Evolutionary conservation across 257 asterid species (phyloP).

Genomic region (Solanum rostratum): DNA sequence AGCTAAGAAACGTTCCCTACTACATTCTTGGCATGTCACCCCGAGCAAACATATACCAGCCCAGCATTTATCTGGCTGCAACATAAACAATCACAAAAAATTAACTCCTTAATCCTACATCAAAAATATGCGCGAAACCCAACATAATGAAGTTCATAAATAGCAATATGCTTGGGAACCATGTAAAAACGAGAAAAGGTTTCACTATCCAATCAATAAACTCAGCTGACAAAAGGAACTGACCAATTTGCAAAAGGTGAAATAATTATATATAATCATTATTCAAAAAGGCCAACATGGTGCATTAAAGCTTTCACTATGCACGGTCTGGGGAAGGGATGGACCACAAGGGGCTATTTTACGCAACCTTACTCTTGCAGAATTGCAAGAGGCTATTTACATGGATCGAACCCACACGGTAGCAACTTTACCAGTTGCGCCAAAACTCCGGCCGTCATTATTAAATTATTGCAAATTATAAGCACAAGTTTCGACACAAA

Average conservation of each 20-base stretch:
- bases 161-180: background rate
- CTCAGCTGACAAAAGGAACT: background rate
- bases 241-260: background rate
- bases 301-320: background rate
- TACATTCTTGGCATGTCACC: constrained; percentile 76
- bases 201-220: background rate
- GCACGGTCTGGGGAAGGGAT: background rate
- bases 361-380: background rate
- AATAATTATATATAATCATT: background rate
- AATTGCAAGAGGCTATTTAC: background rate
- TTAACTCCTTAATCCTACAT: background rate
- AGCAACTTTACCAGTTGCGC: background rate
- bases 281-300: background rate
- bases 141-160: background rate
- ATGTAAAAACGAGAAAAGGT: background rate
- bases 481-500: background rate
- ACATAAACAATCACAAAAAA: background rate
- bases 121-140: background rate
- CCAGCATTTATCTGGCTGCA: constrained; percentile 85
- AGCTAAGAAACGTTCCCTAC: constrained; percentile 63
- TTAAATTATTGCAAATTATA: background rate
- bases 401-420: background rate
- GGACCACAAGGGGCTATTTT: background rate
- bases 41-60: constrained; percentile 91
- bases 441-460: background rate